Evolutionary conservation across 768 basidiomycete genomes (phyloP).

Genomic region (Pleurotus giganteus): DNA sequence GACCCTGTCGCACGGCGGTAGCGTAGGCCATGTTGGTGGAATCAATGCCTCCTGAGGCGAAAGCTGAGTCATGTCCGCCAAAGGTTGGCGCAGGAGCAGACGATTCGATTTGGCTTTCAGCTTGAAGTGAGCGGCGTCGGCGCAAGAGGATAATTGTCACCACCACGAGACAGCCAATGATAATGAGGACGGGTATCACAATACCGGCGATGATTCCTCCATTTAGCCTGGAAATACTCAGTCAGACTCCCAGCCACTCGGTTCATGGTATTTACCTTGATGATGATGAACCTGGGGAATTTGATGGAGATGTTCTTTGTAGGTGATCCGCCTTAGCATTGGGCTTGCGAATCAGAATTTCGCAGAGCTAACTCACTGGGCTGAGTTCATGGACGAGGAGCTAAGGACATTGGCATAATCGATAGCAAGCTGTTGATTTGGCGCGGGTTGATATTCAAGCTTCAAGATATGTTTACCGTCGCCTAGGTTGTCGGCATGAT

Average conservation of each 20-base stretch:
- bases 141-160: not conserved
- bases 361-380: not conserved
- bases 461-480: conserved; percentile 19
- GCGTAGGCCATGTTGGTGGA: not conserved
- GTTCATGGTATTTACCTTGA: not conserved
- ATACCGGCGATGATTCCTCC: conserved; percentile 5
- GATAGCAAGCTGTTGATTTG: conserved; percentile 21
- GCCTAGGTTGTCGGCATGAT: conserved; percentile 23
- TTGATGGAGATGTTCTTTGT: too few species aligned
- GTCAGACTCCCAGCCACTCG: not conserved
- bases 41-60: not conserved
- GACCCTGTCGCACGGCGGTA: not conserved
- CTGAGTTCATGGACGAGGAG: not conserved
- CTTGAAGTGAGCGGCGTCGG: not conserved
- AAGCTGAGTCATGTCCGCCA: not conserved
- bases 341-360: too few species aligned
- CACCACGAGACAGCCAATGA: not conserved
- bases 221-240: not conserved
- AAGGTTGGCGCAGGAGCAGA: not conserved
- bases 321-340: too few species aligned
- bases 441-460: conserved; percentile 25
- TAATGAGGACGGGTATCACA: conserved; percentile 2
- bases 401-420: conserved; percentile 25
- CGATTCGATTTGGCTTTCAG: not conserved
- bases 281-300: not conserved